Conservation (phyloP, 257 asterid species). For the Apocynum venetum region DNA sequence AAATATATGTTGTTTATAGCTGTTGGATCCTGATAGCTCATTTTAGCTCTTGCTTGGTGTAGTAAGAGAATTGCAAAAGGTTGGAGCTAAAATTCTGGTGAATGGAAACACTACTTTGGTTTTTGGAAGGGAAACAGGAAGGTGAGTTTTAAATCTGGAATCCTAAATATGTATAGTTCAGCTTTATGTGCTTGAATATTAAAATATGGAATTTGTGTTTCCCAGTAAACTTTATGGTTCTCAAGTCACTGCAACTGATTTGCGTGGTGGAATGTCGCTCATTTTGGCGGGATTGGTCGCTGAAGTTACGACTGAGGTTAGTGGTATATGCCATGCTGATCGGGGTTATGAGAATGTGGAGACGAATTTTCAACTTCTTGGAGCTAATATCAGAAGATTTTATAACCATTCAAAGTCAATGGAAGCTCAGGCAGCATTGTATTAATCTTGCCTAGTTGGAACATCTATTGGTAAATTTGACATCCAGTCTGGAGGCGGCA, state of each 20-base stretch:
- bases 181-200: neutral
- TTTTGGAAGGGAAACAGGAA: slow-evolving; percentile 13
- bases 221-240: slow-evolving; percentile 30
- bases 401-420: neutral
- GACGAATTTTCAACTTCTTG: slow-evolving; percentile 36
- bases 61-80: slow-evolving; percentile 39
- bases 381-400: slow-evolving; percentile 28
- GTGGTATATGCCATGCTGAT: slow-evolving; percentile 28
- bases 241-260: slow-evolving; percentile 31
- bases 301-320: slow-evolving; percentile 33
- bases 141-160: slow-evolving; percentile 14
- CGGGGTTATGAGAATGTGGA: slow-evolving; percentile 43
- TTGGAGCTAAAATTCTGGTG: slow-evolving; percentile 33
- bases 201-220: slow-evolving; percentile 1
- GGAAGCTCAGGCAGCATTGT: slow-evolving; percentile 20
- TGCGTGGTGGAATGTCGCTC: slow-evolving; percentile 41
- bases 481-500: neutral
- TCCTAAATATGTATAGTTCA: neutral
- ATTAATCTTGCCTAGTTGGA: too few relatives aligned
- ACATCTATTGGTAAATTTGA: neutral
- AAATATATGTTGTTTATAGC: neutral
- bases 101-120: slow-evolving; percentile 25
- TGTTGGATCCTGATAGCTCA: neutral
- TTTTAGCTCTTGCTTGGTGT: slow-evolving; percentile 3
- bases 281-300: slow-evolving; percentile 48